Evolutionary conservation across 257 asterid genomes (phyloP).

Genomic region (Pogostemon cablin): DNA sequence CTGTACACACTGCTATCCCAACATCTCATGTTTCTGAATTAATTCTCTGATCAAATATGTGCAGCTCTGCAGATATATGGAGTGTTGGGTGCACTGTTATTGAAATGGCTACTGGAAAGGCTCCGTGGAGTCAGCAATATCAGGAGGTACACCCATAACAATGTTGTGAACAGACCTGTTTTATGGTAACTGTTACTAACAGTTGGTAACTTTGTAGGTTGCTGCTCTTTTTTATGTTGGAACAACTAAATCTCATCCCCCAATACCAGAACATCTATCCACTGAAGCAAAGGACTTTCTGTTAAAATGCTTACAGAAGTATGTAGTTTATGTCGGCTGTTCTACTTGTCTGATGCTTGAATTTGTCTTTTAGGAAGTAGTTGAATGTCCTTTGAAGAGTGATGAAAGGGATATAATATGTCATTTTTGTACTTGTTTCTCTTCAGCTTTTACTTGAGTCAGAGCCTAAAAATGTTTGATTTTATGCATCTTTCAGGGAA

Average conservation of each 20-base stretch:
- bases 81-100: conserved; percentile 87
- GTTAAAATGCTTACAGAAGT: conserved; percentile 77
- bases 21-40: conserved; percentile 10
- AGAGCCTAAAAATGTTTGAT: conserved; percentile 13
- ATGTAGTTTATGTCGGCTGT: conserved; percentile 33
- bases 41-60: conserved; percentile 19
- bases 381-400: neutral
- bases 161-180: conserved; percentile 21
- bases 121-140: conserved; percentile 93
- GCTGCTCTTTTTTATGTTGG: conserved; percentile 87
- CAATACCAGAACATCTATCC: conserved; percentile 83
- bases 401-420: neutral
- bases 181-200: conserved; percentile 25
- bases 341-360: conserved; percentile 20
- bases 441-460: conserved; percentile 16
- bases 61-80: conserved; percentile 91
- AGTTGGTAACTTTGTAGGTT: conserved; percentile 48
- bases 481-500: conserved; percentile 56
- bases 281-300: conserved; percentile 70
- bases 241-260: conserved; percentile 89
- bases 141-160: conserved; percentile 56
- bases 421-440: conserved; percentile 11
- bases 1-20: conserved; percentile 1
- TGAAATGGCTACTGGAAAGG: conserved; percentile 91
- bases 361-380: neutral